phyloP scores from a whole-genome alignment of 768 basidiomycete species.

The Trametes cinnabarina region DNA sequence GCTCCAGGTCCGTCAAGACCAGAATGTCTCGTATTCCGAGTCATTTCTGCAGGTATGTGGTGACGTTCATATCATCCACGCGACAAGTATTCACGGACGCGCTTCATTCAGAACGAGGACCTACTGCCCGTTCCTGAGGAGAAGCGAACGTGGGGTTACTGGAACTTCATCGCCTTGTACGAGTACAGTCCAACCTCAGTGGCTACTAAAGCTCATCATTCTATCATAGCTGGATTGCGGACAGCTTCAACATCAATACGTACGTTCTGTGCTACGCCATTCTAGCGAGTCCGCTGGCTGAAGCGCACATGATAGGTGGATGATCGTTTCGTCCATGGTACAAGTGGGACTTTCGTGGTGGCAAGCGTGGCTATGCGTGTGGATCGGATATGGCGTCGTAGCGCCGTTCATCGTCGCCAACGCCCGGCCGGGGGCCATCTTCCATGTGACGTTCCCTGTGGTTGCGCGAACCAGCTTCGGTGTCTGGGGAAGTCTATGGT shows the following conservation, averaged over 20 bases:
- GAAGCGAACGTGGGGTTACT: slow-evolving; percentile 62
- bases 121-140: slow-evolving; percentile 63
- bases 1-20: slow-evolving; percentile 54
- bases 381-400: slow-evolving; percentile 42
- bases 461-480: slow-evolving; percentile 77
- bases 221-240: slow-evolving; percentile 65
- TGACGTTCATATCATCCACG: slow-evolving; percentile 3
- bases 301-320: slow-evolving; percentile 48
- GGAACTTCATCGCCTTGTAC: slow-evolving; percentile 68
- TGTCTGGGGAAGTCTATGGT: slow-evolving; percentile 76
- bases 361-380: slow-evolving; percentile 83
- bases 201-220: slow-evolving; percentile 8
- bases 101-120: slow-evolving; percentile 59
- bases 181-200: slow-evolving; percentile 20
- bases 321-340: slow-evolving; percentile 76
- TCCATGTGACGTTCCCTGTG: slow-evolving; percentile 76
- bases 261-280: slow-evolving; percentile 37
- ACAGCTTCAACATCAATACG: slow-evolving; percentile 79
- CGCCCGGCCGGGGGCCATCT: slow-evolving; percentile 73
- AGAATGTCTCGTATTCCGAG: slow-evolving; percentile 51
- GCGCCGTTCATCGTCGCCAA: slow-evolving; percentile 76
- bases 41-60: slow-evolving; percentile 55
- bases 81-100: slow-evolving; percentile 2
- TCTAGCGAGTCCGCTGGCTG: too few species aligned
- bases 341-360: slow-evolving; percentile 75